phyloP scores from a whole-genome alignment of 257 asterid genomes.

The Nicotiana tabacum region DNA sequence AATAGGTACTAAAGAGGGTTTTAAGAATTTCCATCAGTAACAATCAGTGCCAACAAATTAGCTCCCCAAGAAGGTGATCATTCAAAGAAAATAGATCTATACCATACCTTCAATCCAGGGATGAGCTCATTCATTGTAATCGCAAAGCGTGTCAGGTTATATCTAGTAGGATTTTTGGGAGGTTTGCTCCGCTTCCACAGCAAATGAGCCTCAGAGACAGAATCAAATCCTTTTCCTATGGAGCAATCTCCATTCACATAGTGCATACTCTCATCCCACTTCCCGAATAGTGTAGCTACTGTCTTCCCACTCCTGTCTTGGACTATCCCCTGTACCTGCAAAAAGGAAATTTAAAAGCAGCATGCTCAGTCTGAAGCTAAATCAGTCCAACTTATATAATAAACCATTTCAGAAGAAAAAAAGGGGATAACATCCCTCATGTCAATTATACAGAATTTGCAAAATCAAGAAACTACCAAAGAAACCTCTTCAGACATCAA shows the following conservation, averaged over 20 bases:
- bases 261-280: slow-evolving; percentile 97
- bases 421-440: not conserved
- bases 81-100: not conserved
- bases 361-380: slow-evolving; percentile 3
- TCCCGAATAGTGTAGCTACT: slow-evolving; percentile 77
- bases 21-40: no score
- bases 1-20: no score
- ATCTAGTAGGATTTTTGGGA: slow-evolving; percentile 75
- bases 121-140: slow-evolving; percentile 80
- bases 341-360: not conserved
- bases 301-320: slow-evolving; percentile 82
- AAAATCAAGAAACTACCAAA: not conserved
- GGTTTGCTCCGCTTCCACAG: slow-evolving; percentile 88
- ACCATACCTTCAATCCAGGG: slow-evolving; percentile 64
- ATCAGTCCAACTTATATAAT: not conserved
- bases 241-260: slow-evolving; percentile 67
- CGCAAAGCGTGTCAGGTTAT: slow-evolving; percentile 84
- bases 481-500: not conserved
- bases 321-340: slow-evolving; percentile 90
- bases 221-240: slow-evolving; percentile 54
- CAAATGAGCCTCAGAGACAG: slow-evolving; percentile 55
- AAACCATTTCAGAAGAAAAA: not conserved
- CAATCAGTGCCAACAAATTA: not conserved
- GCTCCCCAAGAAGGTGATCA: not conserved
- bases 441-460: not conserved